Evolutionary conservation across 352 stramenopile species (phyloP).

Genomic region (Phytophthora fragariaefolia): DNA sequence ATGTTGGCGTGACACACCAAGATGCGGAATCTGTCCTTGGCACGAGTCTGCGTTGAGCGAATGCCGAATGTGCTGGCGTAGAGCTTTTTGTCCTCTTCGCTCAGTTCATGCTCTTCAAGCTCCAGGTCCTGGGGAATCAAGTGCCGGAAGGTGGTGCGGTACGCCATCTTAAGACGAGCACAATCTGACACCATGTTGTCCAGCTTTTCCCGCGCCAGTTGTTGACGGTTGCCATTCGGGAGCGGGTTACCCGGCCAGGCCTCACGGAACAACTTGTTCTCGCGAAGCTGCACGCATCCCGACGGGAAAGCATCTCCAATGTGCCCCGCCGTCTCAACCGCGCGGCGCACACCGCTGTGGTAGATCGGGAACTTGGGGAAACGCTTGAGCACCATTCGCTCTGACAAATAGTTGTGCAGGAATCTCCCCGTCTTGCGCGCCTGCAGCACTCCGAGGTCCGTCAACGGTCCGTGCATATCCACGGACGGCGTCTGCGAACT

Average conservation of each 20-base stretch:
- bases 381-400: conserved; percentile 59
- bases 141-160: conserved; percentile 74
- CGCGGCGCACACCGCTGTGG: conserved; percentile 61
- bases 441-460: conserved; percentile 60
- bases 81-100: conserved; percentile 58
- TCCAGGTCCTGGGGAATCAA: conserved; percentile 69
- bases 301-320: conserved; percentile 51
- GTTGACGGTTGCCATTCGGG: conserved; percentile 67
- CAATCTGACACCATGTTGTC: conserved; percentile 80
- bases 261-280: conserved; percentile 78
- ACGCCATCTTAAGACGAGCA: conserved; percentile 66
- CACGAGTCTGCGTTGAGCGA: conserved; percentile 44
- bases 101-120: conserved; percentile 48
- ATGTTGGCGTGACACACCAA: conserved; percentile 77
- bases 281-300: conserved; percentile 44
- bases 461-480: conserved; percentile 64
- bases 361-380: conserved; percentile 66
- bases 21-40: conserved; percentile 58
- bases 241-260: conserved; percentile 72
- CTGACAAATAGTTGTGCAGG: conserved; percentile 52
- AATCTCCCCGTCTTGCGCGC: conserved; percentile 55
- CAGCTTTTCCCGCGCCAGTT: conserved; percentile 68
- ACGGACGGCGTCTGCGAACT: conserved; percentile 52
- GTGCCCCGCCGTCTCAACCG: conserved; percentile 57
- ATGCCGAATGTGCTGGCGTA: conserved; percentile 57